Evolutionary conservation across 495 filamentous ascomycete species (phyloP).

Genomic region (Jackrogersella multiformis): DNA sequence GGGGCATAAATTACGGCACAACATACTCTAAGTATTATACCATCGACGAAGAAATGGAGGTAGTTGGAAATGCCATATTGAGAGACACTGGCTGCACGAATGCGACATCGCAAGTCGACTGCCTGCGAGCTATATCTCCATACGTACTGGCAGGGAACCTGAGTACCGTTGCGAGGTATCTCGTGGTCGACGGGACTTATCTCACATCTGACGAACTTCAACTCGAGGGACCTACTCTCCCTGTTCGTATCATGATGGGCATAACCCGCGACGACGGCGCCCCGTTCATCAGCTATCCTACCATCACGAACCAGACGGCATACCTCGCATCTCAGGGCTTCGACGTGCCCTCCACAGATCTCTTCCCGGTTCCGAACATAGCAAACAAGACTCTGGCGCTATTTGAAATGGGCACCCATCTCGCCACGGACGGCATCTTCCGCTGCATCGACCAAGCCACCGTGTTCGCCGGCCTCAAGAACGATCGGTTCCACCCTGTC

Average conservation of each 20-base stretch:
- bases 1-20: constrained; percentile 56
- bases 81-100: constrained; percentile 52
- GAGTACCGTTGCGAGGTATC: constrained; percentile 47
- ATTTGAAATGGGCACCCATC: constrained; percentile 54
- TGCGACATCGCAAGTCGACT: constrained; percentile 55
- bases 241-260: constrained; percentile 56
- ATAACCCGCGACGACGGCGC: constrained; percentile 61
- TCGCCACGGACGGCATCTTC: constrained; percentile 61
- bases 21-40: constrained; percentile 60
- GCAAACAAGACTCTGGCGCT: constrained; percentile 55
- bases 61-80: constrained; percentile 53
- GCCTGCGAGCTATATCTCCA: constrained; percentile 55
- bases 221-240: constrained; percentile 45
- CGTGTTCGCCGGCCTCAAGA: constrained; percentile 46
- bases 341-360: constrained; percentile 43
- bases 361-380: constrained; percentile 50
- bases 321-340: constrained; percentile 54
- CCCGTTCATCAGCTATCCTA: constrained; percentile 56
- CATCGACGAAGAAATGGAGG: constrained; percentile 52
- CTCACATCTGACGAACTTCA: constrained; percentile 48
- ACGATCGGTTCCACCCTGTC: constrained; percentile 44
- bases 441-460: constrained; percentile 62
- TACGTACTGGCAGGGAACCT: constrained; percentile 39
- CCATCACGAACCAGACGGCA: constrained; percentile 45
- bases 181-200: constrained; percentile 60